A percentile compares a stretch with the other conserved stretches of the same genome.
These are phyloP conservation scores for Mortierella sp. DNA, from an alignment of 371 early-diverging fungal genomes.

Conservation along the genomic window DNA sequence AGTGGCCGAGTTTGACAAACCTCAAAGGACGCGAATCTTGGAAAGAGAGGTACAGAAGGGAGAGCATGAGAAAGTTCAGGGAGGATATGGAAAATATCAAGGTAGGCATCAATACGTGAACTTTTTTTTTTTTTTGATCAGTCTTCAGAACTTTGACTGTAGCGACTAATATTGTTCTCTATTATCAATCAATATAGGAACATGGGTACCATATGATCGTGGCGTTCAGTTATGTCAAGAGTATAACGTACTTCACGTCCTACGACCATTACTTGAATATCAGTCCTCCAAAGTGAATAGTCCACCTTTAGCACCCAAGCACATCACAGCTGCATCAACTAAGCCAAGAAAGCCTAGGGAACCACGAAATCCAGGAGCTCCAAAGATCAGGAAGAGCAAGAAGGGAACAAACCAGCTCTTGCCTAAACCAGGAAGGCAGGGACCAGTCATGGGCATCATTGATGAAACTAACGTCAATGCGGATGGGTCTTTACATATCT, in stretches of 20 bases:
- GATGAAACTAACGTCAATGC: conserved; percentile 6
- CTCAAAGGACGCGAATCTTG: conserved; percentile 87
- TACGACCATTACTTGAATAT: conserved; percentile 62
- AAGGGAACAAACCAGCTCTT: conserved; percentile 10
- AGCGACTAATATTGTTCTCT: not conserved
- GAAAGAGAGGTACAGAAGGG: conserved; percentile 88
- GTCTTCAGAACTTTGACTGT: too few species aligned
- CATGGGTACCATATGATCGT: conserved; percentile 88
- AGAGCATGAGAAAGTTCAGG: conserved; percentile 93
- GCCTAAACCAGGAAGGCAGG: conserved; percentile 15
- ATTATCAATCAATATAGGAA: conserved; percentile 59
- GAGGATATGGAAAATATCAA: conserved; percentile 97
- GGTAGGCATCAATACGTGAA: conserved; percentile 67
- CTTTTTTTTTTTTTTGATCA: not conserved
- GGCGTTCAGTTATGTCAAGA: conserved; percentile 73
- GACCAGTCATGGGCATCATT: conserved; percentile 25
- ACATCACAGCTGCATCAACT: conserved; percentile 59
- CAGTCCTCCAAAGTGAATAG: conserved; percentile 43
- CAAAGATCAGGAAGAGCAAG: conserved; percentile 55
- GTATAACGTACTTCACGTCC: conserved; percentile 58
- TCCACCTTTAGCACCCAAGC: conserved; percentile 65
- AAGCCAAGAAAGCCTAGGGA: conserved; percentile 46
- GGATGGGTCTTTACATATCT: not conserved
- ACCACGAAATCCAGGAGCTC: conserved; percentile 19
- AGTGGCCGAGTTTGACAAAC: conserved; percentile 93